These are phyloP conservation scores for Orbilia javanica DNA, from an alignment of 2,329 filamentous ascomycete genomes.

Conservation along the genomic window DNA sequence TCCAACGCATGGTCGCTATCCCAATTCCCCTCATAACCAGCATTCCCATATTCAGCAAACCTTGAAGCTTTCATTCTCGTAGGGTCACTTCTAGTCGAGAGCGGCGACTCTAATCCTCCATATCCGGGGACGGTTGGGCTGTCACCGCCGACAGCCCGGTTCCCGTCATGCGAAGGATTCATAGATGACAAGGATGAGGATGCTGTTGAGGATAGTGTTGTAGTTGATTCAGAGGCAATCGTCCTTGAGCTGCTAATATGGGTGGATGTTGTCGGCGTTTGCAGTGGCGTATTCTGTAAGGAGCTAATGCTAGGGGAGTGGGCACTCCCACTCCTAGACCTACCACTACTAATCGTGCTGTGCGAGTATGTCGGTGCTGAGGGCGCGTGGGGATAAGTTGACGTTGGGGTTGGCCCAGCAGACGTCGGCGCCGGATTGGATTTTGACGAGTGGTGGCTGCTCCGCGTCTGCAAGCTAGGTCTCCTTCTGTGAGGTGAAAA, in stretches of 20 bases:
- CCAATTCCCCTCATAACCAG: slow-evolving; percentile 45
- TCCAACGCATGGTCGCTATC: slow-evolving; percentile 43
- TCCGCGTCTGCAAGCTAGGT: slow-evolving; percentile 59
- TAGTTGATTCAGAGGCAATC: slow-evolving; percentile 49
- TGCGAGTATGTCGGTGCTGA: slow-evolving; percentile 48
- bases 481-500: slow-evolving; percentile 58
- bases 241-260: slow-evolving; percentile 44
- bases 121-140: slow-evolving; percentile 50
- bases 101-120: slow-evolving; percentile 48
- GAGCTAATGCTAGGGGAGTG: slow-evolving; percentile 55
- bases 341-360: slow-evolving; percentile 49
- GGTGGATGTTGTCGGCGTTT: slow-evolving; percentile 55
- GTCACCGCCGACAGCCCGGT: slow-evolving; percentile 39
- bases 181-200: slow-evolving; percentile 51
- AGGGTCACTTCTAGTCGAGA: slow-evolving; percentile 51
- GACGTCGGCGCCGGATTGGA: slow-evolving; percentile 55
- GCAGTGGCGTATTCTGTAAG: slow-evolving; percentile 52
- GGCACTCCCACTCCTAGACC: slow-evolving; percentile 57
- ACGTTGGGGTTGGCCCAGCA: slow-evolving; percentile 50
- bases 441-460: slow-evolving; percentile 53
- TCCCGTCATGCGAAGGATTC: slow-evolving; percentile 50
- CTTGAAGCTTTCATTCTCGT: slow-evolving; percentile 28
- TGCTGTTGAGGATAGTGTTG: slow-evolving; percentile 52
- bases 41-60: slow-evolving; percentile 33
- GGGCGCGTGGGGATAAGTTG: slow-evolving; percentile 57